phyloP scores from a whole-genome alignment of 1,284 basidiomycete genomes.

The Retiboletus flavoniger region DNA sequence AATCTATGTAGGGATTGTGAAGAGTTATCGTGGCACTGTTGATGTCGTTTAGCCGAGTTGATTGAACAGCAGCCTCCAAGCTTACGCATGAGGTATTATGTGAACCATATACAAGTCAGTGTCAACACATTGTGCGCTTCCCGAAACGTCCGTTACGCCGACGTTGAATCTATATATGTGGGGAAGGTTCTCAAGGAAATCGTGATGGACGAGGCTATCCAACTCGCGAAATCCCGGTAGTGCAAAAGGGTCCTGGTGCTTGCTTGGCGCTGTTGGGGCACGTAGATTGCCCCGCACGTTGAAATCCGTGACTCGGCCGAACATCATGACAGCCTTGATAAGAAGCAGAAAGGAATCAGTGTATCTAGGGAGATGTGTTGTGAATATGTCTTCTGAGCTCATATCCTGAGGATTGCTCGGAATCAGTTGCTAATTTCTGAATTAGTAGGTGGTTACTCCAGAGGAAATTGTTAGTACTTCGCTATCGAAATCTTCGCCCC shows the following conservation, averaged over 20 bases:
- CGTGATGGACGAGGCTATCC: conserved; percentile 61
- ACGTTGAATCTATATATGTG: conserved; percentile 60
- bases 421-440: conserved; percentile 45
- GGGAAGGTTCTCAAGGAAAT: conserved; percentile 70
- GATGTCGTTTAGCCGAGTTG: conserved; percentile 7
- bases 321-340: conserved; percentile 78
- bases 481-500: conserved; percentile 68
- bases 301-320: conserved; percentile 79
- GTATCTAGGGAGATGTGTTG: conserved; percentile 66
- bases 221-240: conserved; percentile 63
- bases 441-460: conserved; percentile 10
- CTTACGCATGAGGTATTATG: conserved; percentile 77
- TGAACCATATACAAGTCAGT: conserved; percentile 83
- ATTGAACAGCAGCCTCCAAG: conserved; percentile 5
- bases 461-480: conserved; percentile 46
- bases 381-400: conserved; percentile 59
- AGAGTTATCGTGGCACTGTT: conserved; percentile 77
- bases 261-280: conserved; percentile 55
- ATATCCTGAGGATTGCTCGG: conserved; percentile 73
- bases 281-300: conserved; percentile 71
- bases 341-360: conserved; percentile 77
- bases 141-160: conserved; percentile 54
- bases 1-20: conserved; percentile 77
- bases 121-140: conserved; percentile 57
- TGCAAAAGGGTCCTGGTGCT: conserved; percentile 65